Conservation (phyloP, 768 basidiomycete genomes). For the Rickenella mellea region DNA sequence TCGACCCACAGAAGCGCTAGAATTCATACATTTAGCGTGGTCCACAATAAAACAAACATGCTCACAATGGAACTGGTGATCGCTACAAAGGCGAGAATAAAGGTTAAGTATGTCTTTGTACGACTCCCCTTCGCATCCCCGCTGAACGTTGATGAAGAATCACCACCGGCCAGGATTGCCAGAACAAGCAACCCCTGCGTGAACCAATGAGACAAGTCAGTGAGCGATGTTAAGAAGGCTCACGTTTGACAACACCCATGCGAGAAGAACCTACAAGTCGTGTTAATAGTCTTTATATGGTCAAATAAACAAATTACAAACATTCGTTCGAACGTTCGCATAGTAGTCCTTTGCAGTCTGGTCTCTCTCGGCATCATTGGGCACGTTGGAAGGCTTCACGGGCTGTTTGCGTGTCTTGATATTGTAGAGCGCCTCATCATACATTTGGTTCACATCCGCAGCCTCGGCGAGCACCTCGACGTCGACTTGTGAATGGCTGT, state of each 20-base stretch:
- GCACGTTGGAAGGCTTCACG: slow-evolving; percentile 19
- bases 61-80: slow-evolving; percentile 59
- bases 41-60: slow-evolving; percentile 6
- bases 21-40: background rate
- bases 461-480: slow-evolving; percentile 78
- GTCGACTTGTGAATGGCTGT: slow-evolving; percentile 75
- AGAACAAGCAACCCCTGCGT: slow-evolving; percentile 58
- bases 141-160: slow-evolving; percentile 52
- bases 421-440: slow-evolving; percentile 76
- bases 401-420: slow-evolving; percentile 46
- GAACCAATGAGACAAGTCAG: background rate
- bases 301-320: slow-evolving; percentile 6
- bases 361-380: slow-evolving; percentile 53
- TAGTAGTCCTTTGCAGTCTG: slow-evolving; percentile 79
- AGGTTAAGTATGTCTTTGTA: slow-evolving; percentile 68
- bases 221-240: background rate
- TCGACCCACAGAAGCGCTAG: slow-evolving; percentile 52
- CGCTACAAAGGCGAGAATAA: slow-evolving; percentile 75
- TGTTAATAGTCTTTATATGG: slow-evolving; percentile 11
- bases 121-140: slow-evolving; percentile 34
- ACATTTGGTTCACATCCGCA: slow-evolving; percentile 74
- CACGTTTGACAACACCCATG: slow-evolving; percentile 85
- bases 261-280: slow-evolving; percentile 45
- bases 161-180: slow-evolving; percentile 55
- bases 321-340: slow-evolving; percentile 79